phyloP scores from a whole-genome alignment of 306 rosid genomes.

The Vachellia pachyceras region DNA sequence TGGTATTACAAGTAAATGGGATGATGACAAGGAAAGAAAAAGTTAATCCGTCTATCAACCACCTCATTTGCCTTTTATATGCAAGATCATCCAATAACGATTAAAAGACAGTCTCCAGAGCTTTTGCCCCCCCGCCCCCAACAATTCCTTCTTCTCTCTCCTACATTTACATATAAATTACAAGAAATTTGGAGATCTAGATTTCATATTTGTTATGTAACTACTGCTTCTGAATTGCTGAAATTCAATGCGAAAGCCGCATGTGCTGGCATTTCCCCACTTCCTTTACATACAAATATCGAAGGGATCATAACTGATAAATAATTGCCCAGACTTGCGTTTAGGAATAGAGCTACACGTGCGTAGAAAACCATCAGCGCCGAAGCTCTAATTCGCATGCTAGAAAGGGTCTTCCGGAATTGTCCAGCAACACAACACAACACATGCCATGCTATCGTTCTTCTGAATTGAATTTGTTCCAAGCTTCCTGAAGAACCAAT shows the following conservation, averaged over 20 bases:
- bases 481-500: slow-evolving; percentile 74
- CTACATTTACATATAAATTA: not conserved
- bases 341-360: not conserved
- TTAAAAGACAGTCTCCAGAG: not conserved
- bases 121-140: not conserved
- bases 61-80: not conserved
- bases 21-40: not conserved
- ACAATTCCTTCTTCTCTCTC: not conserved
- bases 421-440: not conserved
- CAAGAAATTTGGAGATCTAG: not conserved
- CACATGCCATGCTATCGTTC: slow-evolving; percentile 61
- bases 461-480: slow-evolving; percentile 96
- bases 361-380: slow-evolving; percentile 24
- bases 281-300: slow-evolving; percentile 36
- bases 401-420: not conserved
- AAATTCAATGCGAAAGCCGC: slow-evolving; percentile 19
- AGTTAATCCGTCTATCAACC: not conserved
- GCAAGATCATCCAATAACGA: not conserved
- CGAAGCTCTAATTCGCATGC: slow-evolving; percentile 15
- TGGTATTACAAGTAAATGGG: not conserved
- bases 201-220: slow-evolving; percentile 22
- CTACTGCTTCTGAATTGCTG: slow-evolving; percentile 37
- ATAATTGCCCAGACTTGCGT: slow-evolving; percentile 33
- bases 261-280: slow-evolving; percentile 12
- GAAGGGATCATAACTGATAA: slow-evolving; percentile 27